Conservation (phyloP, 495 filamentous ascomycete species). For the Talaromyces borbonicus region DNA sequence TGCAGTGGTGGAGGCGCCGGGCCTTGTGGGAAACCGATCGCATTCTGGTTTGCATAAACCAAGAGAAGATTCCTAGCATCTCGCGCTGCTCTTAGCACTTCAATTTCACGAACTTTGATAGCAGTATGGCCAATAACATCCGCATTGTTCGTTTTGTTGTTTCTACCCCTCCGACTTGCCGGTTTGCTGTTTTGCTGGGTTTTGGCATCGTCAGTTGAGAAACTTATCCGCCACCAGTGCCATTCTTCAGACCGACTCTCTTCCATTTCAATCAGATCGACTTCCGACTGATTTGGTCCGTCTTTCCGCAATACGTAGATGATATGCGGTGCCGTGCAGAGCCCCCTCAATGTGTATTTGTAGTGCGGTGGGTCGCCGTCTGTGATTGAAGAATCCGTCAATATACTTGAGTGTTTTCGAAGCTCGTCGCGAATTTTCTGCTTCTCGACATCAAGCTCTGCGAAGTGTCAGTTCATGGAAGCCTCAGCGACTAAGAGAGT, state of each 20-base stretch:
- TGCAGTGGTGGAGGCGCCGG: slow-evolving; percentile 28
- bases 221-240: slow-evolving; percentile 50
- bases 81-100: slow-evolving; percentile 44
- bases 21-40: slow-evolving; percentile 23
- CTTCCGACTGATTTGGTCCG: not conserved
- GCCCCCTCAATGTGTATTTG: slow-evolving; percentile 42
- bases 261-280: slow-evolving; percentile 19
- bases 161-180: slow-evolving; percentile 12
- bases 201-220: slow-evolving; percentile 38
- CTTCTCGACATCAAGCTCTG: slow-evolving; percentile 45
- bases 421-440: slow-evolving; percentile 37
- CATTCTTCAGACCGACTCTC: slow-evolving; percentile 17
- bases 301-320: slow-evolving; percentile 37
- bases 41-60: slow-evolving; percentile 42
- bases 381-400: slow-evolving; percentile 43
- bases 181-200: slow-evolving; percentile 24
- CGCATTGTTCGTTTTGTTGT: slow-evolving; percentile 15
- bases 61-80: slow-evolving; percentile 35
- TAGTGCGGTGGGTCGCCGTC: slow-evolving; percentile 31
- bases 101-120: slow-evolving; percentile 36
- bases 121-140: slow-evolving; percentile 37
- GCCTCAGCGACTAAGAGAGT: not conserved
- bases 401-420: slow-evolving; percentile 38
- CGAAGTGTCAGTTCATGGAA: not conserved
- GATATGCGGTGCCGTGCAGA: slow-evolving; percentile 41